Conservation (phyloP, 169 alveolate genomes). For the Plasmodium fragile region DNA sequence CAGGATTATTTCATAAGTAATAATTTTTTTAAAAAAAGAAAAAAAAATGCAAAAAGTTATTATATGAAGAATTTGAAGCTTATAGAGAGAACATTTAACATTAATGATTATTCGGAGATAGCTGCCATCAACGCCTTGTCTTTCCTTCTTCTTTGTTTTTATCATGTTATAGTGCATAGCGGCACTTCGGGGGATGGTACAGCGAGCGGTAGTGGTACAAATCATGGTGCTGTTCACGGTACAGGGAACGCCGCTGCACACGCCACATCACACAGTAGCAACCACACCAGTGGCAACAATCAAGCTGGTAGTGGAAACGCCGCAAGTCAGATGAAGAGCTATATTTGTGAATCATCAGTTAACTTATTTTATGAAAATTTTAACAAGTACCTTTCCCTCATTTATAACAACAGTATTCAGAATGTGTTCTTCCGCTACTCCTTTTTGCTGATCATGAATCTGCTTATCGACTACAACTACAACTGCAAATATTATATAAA, state of each 20-base stretch:
- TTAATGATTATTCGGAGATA: constrained; percentile 65
- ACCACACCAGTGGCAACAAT: neutral
- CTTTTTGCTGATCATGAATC: constrained; percentile 42
- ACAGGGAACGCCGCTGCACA: neutral
- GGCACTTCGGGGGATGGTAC: neutral
- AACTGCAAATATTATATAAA: constrained; percentile 51
- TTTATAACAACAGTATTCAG: constrained; percentile 71
- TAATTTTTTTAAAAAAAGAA: constrained; percentile 14
- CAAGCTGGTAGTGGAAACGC: neutral
- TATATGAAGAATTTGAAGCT: constrained; percentile 21
- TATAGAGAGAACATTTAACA: constrained; percentile 53
- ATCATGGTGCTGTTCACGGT: neutral
- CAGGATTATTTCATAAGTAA: constrained; percentile 27
- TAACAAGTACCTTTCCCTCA: constrained; percentile 53
- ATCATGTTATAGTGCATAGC: constrained; percentile 9
- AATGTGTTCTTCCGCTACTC: constrained; percentile 62
- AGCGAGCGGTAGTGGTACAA: neutral
- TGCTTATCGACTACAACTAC: constrained; percentile 55
- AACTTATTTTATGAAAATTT: constrained; percentile 58
- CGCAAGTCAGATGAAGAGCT: neutral
- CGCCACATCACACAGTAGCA: neutral
- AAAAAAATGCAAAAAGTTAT: neutral
- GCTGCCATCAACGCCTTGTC: constrained; percentile 70
- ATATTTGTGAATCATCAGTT: constrained; percentile 47
- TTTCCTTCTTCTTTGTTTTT: constrained; percentile 32